Percentiles rank a stretch among this genome's conserved stretches.
Evolutionary conservation across 2,329 filamentous ascomycete species (phyloP).

Genomic region (Verruconis gallopava): DNA sequence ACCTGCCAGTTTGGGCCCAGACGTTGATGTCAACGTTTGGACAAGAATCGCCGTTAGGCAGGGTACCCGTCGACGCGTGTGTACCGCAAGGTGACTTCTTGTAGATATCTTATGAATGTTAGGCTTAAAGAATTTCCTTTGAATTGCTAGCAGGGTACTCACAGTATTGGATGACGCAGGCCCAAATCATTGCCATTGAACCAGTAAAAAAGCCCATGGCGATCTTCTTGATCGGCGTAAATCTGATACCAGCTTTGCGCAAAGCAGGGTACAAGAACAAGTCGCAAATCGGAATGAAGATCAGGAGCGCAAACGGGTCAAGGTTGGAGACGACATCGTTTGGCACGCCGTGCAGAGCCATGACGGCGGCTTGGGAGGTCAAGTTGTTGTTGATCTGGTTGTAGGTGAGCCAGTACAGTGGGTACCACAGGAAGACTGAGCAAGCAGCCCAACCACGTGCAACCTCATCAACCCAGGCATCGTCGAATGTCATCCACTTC

Average conservation of each 20-base stretch:
- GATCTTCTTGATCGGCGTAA: slow-evolving; percentile 68
- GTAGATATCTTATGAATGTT: slow-evolving; percentile 29
- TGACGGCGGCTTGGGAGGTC: slow-evolving; percentile 52
- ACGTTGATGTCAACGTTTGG: slow-evolving; percentile 37
- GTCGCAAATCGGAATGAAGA: slow-evolving; percentile 62
- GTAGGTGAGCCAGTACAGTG: slow-evolving; percentile 57
- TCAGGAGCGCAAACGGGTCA: slow-evolving; percentile 61
- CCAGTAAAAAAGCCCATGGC: slow-evolving; percentile 55
- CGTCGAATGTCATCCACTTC: slow-evolving; percentile 65
- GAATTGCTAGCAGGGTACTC: slow-evolving; percentile 27
- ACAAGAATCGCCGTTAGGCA: slow-evolving; percentile 18
- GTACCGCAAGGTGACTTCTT: slow-evolving; percentile 40
- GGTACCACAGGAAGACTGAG: slow-evolving; percentile 44
- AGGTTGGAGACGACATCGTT: slow-evolving; percentile 69
- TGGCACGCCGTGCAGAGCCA: slow-evolving; percentile 57
- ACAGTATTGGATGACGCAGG: slow-evolving; percentile 43
- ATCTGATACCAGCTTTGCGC: slow-evolving; percentile 48
- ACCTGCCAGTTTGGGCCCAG: slow-evolving; percentile 38
- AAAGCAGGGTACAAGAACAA: slow-evolving; percentile 53
- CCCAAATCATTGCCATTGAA: slow-evolving; percentile 46
- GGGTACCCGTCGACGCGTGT: slow-evolving; percentile 30
- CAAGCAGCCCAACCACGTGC: slow-evolving; percentile 42
- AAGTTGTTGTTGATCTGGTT: slow-evolving; percentile 56
- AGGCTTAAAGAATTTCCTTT: slow-evolving; percentile 4
- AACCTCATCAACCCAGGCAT: slow-evolving; percentile 72